Base-by-base conservation (phyloP, 345 rosid species). In the Hirschfeldia incana region DNA sequence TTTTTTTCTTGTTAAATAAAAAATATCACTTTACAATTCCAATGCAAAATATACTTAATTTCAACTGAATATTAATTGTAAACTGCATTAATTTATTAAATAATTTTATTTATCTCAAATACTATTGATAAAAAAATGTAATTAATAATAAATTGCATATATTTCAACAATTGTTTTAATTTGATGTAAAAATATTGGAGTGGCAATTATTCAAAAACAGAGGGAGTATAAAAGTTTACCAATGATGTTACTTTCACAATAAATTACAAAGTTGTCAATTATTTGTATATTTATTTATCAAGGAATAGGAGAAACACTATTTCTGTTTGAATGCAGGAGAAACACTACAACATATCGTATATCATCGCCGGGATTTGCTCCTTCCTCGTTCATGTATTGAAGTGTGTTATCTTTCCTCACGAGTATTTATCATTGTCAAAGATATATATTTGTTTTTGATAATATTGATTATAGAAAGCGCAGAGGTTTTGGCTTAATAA, bases 351-450 rank as follows among this genome's bases (percentile, higher is more conserved):
- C 26, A 17, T 73, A 46, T 32, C 49, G 12, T 46, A 46, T 32
- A 32, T 4, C 70, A 74, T 74, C 63, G 8, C 62, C 49, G 3
- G 77, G 77, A 46, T 73, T 46, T 33, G 26, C 49, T 64, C 33
- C 62, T 17, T 73, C 76, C 30, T 51, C 63, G 34, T 74, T 49
- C 49, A 73, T 73, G 77, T 63, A 44, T 62, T 61, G 9, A 73
- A 44, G 62, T 58, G 42, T 44, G 69, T 49, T 49, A n/a, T n/a
- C 57, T 11, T 44, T 42, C 60, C 8, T 55, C 60, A 55, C 1
- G 32, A 29, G 32, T 29, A 4, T 1, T 55, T 55, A 10, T 55
- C 60, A 17, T 55, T 55, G 60, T 55, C 60, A 55, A 55, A 7
- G 60, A 55, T 55, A 16, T 17, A 55, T 55, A 55, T 51, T 53